These are phyloP conservation scores for Solanum arcanum DNA, from an alignment of 257 asterid species.

Conservation along the genomic window DNA sequence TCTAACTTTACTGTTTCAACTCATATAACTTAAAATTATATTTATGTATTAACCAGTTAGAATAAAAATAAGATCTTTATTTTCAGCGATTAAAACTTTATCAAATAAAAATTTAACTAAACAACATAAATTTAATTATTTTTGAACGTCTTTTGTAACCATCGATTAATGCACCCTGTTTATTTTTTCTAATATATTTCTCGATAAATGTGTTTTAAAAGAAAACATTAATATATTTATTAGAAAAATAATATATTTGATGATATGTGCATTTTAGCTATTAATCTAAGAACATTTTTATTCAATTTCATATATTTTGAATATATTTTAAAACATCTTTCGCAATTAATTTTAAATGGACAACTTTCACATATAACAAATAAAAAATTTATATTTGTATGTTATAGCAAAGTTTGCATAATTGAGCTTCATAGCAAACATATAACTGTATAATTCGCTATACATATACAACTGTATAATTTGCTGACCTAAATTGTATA, in stretches of 20 bases:
- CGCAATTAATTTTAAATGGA: too few relatives aligned
- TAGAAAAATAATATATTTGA: background rate
- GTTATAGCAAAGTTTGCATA: too few relatives aligned
- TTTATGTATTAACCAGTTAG: background rate
- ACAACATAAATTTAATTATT: background rate
- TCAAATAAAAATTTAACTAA: background rate
- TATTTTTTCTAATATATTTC: background rate
- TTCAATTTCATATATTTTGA: background rate
- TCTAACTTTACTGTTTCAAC: background rate
- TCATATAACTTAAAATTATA: background rate
- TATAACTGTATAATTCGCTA: too few relatives aligned
- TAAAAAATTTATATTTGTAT: too few relatives aligned
- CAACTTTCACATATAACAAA: too few relatives aligned
- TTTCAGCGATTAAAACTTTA: background rate
- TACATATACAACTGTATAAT: too few relatives aligned
- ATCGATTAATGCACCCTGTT: background rate
- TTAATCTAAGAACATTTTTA: too few relatives aligned
- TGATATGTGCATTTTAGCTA: too few relatives aligned
- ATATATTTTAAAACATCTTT: too few relatives aligned
- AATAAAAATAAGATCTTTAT: background rate
- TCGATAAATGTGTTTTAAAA: background rate
- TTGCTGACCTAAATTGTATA: too few relatives aligned
- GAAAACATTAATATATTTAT: background rate
- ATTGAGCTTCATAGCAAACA: too few relatives aligned
- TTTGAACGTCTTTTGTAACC: background rate